Evolutionary conservation across 202 grass and related monocot genomes (phyloP).

Genomic region (Zoysia matrella): DNA sequence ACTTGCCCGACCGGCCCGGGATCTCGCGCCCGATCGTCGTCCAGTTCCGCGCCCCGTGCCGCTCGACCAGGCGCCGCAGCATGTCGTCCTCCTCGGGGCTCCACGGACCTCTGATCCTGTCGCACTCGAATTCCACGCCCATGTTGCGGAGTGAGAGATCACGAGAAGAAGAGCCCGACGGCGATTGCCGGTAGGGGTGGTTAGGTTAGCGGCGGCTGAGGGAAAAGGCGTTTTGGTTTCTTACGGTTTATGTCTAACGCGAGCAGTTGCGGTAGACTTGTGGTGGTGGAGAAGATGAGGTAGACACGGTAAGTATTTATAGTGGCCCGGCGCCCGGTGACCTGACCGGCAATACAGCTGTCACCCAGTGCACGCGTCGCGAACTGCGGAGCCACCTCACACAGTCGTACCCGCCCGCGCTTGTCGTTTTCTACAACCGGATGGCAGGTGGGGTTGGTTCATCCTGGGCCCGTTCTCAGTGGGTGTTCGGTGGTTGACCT

Average conservation of each 20-base stretch:
- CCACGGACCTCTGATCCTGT: slow-evolving; percentile 80
- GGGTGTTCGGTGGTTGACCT: fast-evolving
- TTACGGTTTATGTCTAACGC: slow-evolving; percentile 23
- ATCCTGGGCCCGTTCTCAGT: fast-evolving
- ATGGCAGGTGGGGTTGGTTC: background rate
- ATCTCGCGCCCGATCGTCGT: slow-evolving; percentile 85
- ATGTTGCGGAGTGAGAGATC: background rate
- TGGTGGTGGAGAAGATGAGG: background rate
- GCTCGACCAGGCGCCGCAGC: slow-evolving; percentile 63
- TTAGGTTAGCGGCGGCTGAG: slow-evolving; percentile 11
- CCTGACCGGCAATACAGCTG: slow-evolving; percentile 51
- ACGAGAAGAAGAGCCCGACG: background rate
- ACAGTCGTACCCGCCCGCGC: slow-evolving; percentile 5
- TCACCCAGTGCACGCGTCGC: slow-evolving; percentile 36
- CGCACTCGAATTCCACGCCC: slow-evolving; percentile 38
- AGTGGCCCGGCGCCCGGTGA: slow-evolving; percentile 33
- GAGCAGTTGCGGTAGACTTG: background rate
- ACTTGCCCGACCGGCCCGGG: slow-evolving; percentile 82
- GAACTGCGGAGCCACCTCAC: slow-evolving; percentile 33
- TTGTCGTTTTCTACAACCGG: slow-evolving; percentile 35
- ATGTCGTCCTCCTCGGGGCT: slow-evolving; percentile 3
- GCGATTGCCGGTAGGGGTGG: background rate
- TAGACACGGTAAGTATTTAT: slow-evolving; percentile 22
- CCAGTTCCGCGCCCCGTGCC: slow-evolving; percentile 90
- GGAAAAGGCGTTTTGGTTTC: slow-evolving; percentile 18